phyloP scores from a whole-genome alignment of 805 yeast genomes.

The Clavispora vitiphila region DNA sequence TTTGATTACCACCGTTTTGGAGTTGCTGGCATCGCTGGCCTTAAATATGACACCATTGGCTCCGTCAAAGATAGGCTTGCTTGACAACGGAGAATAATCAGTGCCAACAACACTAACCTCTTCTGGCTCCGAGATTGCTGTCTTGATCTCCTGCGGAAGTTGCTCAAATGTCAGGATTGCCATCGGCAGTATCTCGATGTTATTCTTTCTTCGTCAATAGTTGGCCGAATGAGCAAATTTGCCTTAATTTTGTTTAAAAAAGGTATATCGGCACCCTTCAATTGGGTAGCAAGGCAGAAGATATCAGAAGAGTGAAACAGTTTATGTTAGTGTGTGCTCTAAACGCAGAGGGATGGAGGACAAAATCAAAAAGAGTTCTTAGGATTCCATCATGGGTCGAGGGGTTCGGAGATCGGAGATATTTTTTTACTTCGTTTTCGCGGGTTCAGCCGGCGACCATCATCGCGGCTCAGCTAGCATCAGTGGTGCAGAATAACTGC shows the following conservation, averaged over 20 bases:
- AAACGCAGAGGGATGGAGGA: no score
- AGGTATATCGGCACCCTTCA: no score
- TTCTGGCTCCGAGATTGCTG: background rate
- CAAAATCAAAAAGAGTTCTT: background rate
- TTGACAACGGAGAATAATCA: conserved; percentile 21
- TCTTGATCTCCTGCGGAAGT: background rate
- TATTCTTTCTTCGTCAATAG: no score
- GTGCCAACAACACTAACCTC: conserved; percentile 12
- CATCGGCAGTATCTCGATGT: no score
- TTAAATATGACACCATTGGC: conserved; percentile 36
- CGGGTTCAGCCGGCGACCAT: background rate
- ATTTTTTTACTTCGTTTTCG: background rate
- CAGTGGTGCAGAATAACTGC: no score
- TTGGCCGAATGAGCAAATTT: background rate
- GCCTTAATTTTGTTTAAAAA: background rate
- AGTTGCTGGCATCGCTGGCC: conserved; percentile 21
- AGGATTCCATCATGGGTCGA: background rate
- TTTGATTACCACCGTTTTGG: conserved; percentile 25
- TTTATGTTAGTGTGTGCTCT: no score
- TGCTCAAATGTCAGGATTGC: background rate
- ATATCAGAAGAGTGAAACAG: background rate
- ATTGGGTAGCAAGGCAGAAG: background rate
- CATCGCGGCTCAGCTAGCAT: no score
- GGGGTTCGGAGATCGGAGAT: background rate
- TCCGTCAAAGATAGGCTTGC: conserved; percentile 36